phyloP scores from a whole-genome alignment of 768 basidiomycete species.

The Amanita molliuscula region DNA sequence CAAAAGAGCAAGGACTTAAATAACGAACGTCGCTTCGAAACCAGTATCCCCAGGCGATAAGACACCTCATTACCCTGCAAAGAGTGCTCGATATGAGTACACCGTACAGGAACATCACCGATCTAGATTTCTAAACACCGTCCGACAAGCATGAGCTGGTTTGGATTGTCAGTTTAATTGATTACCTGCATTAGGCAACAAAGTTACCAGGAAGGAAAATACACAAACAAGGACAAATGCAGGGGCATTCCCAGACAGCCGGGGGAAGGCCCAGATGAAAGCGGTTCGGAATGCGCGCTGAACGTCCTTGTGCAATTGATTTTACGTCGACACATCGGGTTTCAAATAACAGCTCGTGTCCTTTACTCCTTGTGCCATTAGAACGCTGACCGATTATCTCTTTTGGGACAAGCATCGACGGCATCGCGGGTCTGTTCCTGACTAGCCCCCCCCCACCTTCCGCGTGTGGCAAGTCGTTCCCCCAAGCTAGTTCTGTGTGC shows the following conservation, averaged over 20 bases:
- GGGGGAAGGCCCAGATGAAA: not conserved
- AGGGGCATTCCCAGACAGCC: not conserved
- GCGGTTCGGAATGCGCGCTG: not conserved
- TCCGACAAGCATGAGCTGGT: not conserved
- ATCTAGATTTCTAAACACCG: not conserved
- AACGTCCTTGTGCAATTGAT: not conserved
- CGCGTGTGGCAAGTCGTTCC: not conserved
- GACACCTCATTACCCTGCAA: not conserved
- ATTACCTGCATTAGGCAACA: not conserved
- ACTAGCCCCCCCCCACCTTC: not conserved
- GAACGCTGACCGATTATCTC: not conserved
- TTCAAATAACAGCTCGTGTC: not conserved
- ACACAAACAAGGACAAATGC: conserved; percentile 1
- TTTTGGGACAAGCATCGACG: not conserved
- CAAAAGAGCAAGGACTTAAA: too few species aligned
- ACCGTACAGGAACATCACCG: not conserved
- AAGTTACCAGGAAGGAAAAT: not conserved
- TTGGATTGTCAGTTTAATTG: not conserved
- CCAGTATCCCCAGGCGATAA: too few species aligned
- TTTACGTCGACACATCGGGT: conserved; percentile 5
- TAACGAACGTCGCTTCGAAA: too few species aligned
- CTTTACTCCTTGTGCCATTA: not conserved
- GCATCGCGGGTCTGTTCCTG: conserved; percentile 2
- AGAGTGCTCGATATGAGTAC: too few species aligned
- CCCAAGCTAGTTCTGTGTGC: not conserved